phyloP scores from a whole-genome alignment of 2,329 filamentous ascomycete genomes.

The Plectosphaerella plurivora region DNA sequence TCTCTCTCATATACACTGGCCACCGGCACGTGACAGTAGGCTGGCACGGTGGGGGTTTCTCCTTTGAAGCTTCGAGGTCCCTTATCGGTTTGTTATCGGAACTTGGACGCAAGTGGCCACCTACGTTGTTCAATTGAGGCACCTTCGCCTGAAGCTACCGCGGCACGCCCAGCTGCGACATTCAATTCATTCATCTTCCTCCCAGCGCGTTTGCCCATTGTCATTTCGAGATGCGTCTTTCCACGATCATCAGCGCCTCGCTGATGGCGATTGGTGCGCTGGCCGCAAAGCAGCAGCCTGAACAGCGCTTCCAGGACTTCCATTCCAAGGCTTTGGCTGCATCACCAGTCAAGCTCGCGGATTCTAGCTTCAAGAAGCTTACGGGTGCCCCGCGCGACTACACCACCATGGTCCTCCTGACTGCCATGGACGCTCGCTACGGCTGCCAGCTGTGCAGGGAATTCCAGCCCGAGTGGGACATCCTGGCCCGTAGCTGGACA shows the following conservation, averaged over 20 bases:
- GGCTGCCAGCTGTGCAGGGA: slow-evolving; percentile 83
- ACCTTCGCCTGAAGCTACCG: not conserved
- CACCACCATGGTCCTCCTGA: slow-evolving; percentile 75
- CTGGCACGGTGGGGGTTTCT: too few relatives aligned
- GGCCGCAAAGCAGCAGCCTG: slow-evolving; percentile 58
- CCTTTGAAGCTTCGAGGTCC: not conserved
- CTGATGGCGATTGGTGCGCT: slow-evolving; percentile 46
- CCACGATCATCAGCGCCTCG: slow-evolving; percentile 60
- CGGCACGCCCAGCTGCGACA: not conserved
- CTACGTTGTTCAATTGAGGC: not conserved
- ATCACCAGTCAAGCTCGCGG: slow-evolving; percentile 72
- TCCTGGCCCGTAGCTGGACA: slow-evolving; percentile 80
- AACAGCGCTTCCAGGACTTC: slow-evolving; percentile 67
- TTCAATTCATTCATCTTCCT: not conserved
- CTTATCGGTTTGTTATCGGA: not conserved
- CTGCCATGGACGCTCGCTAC: slow-evolving; percentile 77
- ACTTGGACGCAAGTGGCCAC: not conserved
- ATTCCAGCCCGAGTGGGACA: slow-evolving; percentile 91
- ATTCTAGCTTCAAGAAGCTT: slow-evolving; percentile 69
- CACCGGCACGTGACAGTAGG: not conserved
- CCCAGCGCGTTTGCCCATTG: too few relatives aligned
- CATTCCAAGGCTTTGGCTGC: slow-evolving; percentile 62
- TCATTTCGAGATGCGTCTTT: slow-evolving; percentile 61
- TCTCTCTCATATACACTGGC: not conserved
- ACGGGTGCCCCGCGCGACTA: slow-evolving; percentile 80